These are phyloP conservation scores for Rheum nobile DNA, from an alignment of 148 eudicot genomes.

Conservation along the genomic window DNA sequence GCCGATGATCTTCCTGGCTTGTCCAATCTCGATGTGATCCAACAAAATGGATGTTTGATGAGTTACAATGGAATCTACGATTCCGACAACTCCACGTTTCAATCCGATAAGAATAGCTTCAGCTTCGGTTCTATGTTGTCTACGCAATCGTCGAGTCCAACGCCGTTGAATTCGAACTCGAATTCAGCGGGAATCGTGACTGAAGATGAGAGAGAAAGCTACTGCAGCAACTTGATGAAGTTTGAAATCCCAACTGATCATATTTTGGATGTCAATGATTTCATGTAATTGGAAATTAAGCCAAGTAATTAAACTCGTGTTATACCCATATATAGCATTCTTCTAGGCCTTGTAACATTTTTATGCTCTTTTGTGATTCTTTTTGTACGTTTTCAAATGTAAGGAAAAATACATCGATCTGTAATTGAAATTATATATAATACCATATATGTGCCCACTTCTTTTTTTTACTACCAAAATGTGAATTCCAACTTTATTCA, in stretches of 20 bases:
- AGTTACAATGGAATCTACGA: not conserved
- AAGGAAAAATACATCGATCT: not conserved
- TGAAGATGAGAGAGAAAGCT: conserved; percentile 67
- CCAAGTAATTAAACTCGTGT: not conserved
- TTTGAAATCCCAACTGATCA: conserved; percentile 24
- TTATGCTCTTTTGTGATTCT: not conserved
- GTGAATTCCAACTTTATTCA: not conserved
- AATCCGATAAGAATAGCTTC: not conserved
- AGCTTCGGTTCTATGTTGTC: conserved; percentile 5
- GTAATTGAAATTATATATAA: conserved; percentile 4
- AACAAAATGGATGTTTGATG: not conserved
- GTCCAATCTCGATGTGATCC: not conserved
- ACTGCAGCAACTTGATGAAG: conserved; percentile 52
- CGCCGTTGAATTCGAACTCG: conserved; percentile 47
- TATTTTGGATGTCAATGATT: conserved; percentile 6
- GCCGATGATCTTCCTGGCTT: not conserved
- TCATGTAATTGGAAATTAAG: not conserved
- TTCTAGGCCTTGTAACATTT: conserved; percentile 2
- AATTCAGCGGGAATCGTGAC: conserved; percentile 3
- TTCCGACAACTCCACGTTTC: not conserved
- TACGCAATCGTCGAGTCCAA: conserved; percentile 8
- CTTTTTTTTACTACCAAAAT: not conserved
- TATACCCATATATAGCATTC: not conserved
- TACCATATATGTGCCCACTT: not conserved
- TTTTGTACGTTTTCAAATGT: not conserved